Base-by-base conservation (phyloP, 768 basidiomycete genomes). In the Aureoboletus auriporus region DNA sequence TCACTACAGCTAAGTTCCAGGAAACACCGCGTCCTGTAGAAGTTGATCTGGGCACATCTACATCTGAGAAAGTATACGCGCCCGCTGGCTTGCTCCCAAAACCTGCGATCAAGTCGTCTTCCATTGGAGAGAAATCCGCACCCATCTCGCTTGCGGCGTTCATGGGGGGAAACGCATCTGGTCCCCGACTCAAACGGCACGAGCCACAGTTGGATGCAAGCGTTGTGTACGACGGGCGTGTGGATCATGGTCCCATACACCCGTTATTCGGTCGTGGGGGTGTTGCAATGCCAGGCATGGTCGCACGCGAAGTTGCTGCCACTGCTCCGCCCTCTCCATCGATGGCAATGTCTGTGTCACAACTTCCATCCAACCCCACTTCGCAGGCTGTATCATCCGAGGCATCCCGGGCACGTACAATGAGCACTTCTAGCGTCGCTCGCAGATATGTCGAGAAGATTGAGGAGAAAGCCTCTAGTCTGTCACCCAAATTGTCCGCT, bases 91-190 rank as follows among this genome's bases (percentile, higher is more conserved):
- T 54, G 8, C 27, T 53, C 6, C 43, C 59, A 2, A 57, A 55
- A 30, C 47, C 58, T 30, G 46, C 54, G 44, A 37, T 49, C 4
- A 61, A 56, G 27, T 12, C 45, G 33, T 17, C 34, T 4, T 34
- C 54, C 38, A 41, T 50, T 13, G 54, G 56, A 16, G 10, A 13
- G 39, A 74, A 68, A 44, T 52, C 74, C 3, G 71, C 77, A 36
- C 71, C 81, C 10, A 81, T 86, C 8, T 92, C 89, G 3, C 75
- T 91, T 26, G 89, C 89, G 0, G 77, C 84, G 2, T 89, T 91
- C 63, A 91, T 91, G 55, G 89, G 89, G 33, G 88, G 89, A 7
- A 78, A 74, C 26, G 88, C 83, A 12, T 76, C 80, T 37, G 89
- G 87, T 20, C 88, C 88, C 4, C 75, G 84, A 33, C 74, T 92